phyloP scores from a whole-genome alignment of 192 early-diverging fungal genomes.

The Podila minutissima region DNA sequence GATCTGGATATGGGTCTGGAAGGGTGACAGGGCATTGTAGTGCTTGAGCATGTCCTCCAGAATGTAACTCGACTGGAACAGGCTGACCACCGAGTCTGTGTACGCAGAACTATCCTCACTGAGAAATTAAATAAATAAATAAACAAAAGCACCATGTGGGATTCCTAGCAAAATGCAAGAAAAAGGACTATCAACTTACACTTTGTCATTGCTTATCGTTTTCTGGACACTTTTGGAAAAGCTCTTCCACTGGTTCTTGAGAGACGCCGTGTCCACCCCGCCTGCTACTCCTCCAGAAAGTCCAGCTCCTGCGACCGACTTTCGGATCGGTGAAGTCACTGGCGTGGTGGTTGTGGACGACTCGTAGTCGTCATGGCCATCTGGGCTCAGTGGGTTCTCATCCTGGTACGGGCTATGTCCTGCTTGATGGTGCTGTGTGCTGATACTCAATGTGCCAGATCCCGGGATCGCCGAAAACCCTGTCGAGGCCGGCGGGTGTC shows the following conservation, averaged over 20 bases:
- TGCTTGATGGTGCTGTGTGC: neutral
- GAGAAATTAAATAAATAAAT: neutral
- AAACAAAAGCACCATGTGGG: neutral
- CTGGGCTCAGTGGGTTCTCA: neutral
- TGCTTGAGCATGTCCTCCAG: slow-evolving; percentile 39
- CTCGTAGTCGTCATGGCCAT: neutral
- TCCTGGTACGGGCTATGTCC: neutral
- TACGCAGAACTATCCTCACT: slow-evolving; percentile 37
- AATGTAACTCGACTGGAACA: slow-evolving; percentile 35
- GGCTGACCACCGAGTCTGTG: slow-evolving; percentile 18
- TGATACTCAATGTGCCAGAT: neutral
- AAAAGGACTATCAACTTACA: slow-evolving; percentile 12
- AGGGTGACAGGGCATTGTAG: slow-evolving; percentile 11
- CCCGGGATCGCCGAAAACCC: neutral
- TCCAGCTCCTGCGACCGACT: neutral
- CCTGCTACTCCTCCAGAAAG: neutral
- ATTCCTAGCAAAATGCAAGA: neutral
- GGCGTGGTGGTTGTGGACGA: neutral
- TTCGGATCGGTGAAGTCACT: neutral
- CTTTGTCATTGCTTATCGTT: slow-evolving; percentile 33
- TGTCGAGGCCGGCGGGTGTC: neutral
- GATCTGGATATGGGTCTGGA: slow-evolving; percentile 46
- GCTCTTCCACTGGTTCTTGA: slow-evolving; percentile 38
- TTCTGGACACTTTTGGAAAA: slow-evolving; percentile 48
- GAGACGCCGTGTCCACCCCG: neutral